phyloP scores from a whole-genome alignment of 768 basidiomycete genomes.

The Amanita subjunquillea region DNA sequence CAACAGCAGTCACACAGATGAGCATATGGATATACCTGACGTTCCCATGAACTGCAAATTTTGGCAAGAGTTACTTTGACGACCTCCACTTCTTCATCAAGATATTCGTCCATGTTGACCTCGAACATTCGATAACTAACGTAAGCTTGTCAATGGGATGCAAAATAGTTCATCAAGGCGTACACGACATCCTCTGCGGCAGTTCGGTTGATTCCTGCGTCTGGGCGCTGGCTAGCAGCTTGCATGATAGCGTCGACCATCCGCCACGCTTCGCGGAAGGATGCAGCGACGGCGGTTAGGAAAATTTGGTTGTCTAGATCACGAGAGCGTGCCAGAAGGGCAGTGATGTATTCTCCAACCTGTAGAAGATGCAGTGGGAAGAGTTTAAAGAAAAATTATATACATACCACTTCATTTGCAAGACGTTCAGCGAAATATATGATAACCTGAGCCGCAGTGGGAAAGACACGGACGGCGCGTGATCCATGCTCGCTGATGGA shows the following conservation, averaged over 20 bases:
- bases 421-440: conserved; percentile 77
- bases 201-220: conserved; percentile 31
- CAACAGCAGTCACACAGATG: neutral
- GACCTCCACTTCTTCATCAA: conserved; percentile 85
- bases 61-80: conserved; percentile 64
- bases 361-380: conserved; percentile 3
- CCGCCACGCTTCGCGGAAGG: conserved; percentile 80
- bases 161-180: conserved; percentile 16
- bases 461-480: conserved; percentile 80
- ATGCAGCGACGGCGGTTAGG: conserved; percentile 80
- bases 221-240: conserved; percentile 33
- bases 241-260: conserved; percentile 70
- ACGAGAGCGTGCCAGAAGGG: conserved; percentile 69
- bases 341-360: conserved; percentile 81
- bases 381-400: neutral
- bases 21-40: conserved; percentile 35
- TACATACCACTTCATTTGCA: conserved; percentile 71
- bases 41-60: conserved; percentile 77
- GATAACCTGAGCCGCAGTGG: conserved; percentile 66
- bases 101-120: conserved; percentile 93
- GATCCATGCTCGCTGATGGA: conserved; percentile 68
- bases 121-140: conserved; percentile 90
- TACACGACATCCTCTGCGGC: conserved; percentile 80
- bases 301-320: conserved; percentile 63
- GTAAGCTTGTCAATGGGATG: conserved; percentile 4